Evolutionary conservation across 2,329 filamentous ascomycete species (phyloP), one percentile per base, ranked within the genome.

Genomic region (Exophiala xenobiotica): DNA sequence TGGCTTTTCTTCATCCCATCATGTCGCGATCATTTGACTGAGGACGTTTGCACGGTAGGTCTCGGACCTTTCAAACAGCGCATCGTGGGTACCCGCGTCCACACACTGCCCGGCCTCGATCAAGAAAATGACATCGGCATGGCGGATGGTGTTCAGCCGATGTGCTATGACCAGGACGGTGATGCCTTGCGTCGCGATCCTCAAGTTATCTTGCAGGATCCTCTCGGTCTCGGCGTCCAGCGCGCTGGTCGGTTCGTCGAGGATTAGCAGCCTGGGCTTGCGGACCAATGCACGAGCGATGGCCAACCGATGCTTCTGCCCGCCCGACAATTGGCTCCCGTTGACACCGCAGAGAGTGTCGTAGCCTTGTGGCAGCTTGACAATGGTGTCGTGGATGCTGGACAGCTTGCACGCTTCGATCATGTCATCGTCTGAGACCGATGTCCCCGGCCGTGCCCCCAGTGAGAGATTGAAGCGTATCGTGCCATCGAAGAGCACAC

Each of bases 391-490:
- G 53, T 74, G 68, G n/a, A 77, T 70, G 8, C 76, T 76, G 3
- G 77, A 76, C 3, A 56, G 52, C 53, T 85, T 85, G 74, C 90
- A 95, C 1, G 88, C 90, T 47, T 87, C 78, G 44, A 96, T 77
- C 1, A 80, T 80, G 48, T 85, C 82, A 49, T 96, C 89, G 0
- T 82, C 70, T 1, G 92, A 79, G 18, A 84, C 76, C 4, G 86
- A 80, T 9, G 78, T 73, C 4, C 86, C 74, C 29, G 48, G 46
- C 14, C 45, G 23, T 29, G 83, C 82, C 23, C 90, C 90, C 1
- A 97, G 79, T 3, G 95, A 71, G 56, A 97, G 89, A 66, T 97
- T 96, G 33, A 96, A 91, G 57, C 79, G 81, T 63, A 97, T 88
- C 0, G 86, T 90, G 38, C 92, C 92, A 67, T 95, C 90, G 70